Evolutionary conservation across 495 filamentous ascomycete species (phyloP), one percentile per base, ranked within the genome.

Genomic region (Podospora didyma): DNA sequence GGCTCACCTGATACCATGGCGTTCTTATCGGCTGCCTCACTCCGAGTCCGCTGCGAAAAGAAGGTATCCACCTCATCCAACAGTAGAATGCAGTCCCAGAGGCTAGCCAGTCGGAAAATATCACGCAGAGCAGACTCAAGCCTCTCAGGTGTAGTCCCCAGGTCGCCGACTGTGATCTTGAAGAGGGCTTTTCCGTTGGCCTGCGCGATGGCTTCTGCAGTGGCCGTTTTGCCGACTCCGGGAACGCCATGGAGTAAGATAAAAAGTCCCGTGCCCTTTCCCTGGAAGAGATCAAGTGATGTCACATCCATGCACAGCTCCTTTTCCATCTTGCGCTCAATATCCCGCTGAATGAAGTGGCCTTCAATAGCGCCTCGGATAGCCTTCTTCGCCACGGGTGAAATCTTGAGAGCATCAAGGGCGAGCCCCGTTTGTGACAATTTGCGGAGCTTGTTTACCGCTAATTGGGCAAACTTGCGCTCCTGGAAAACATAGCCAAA

Each of bases 201-300:
- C 61, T 79, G 75, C 0, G 83, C 81, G 3, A 83, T 69, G 1
- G 73, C 70, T 42, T 78, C 77, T 1, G 82, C 83, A 0, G 83
- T 86, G 0, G 79, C 68, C 0, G 85, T 86, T 61, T 88, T 87
- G 4, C 84, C 83, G 1, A 79, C 75, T 0, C 83, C 85, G 0
- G 85, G 83, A 0, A 68, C 69, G 11, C 84, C 85, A 50, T 82
- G 81, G 0, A 75, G 74, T 61, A 77, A 49, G 35, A 76, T 62
- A 7, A 84, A 73, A 0, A 86, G 65, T 0, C 82, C 82, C 9
- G 71, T 71, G 7, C 83, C 84, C 60, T 85, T 84, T 44, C 77
- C 76, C 53, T 69, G 66, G 41, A 82, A 76, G 1, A 82, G 60
- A 56, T 83, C 79, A 68, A 92, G 89, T 60, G 90, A 87, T 2